A percentile compares a stretch with the other conserved stretches of the same genome.
Conservation (phyloP, 495 filamentous ascomycete species). For the Lichina pygmaea region DNA sequence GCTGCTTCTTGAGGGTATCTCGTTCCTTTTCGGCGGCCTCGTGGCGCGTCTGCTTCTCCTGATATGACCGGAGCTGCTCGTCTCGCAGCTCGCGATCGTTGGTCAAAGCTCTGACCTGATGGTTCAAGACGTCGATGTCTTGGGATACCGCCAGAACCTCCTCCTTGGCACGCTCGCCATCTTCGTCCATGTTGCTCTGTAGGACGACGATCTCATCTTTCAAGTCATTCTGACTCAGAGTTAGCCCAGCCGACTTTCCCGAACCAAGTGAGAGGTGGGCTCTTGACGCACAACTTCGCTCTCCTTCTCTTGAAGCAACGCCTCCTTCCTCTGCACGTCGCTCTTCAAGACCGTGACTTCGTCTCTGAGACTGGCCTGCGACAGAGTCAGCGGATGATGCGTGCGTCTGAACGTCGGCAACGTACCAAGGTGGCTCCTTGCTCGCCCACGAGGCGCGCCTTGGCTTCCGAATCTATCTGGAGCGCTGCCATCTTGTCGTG, state of each 20-base stretch:
- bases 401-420: not conserved
- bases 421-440: not conserved
- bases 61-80: not conserved
- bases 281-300: not conserved
- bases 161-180: conserved; percentile 32
- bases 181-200: conserved; percentile 48
- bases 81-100: not conserved
- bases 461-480: not conserved
- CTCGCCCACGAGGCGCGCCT: not conserved
- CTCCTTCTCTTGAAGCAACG: not conserved
- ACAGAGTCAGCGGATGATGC: too few relatives aligned
- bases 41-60: not conserved
- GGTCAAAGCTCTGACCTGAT: conserved; percentile 1
- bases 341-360: not conserved
- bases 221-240: conserved; percentile 14
- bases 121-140: conserved; percentile 1
- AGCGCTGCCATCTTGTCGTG: not conserved
- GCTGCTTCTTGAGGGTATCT: not conserved
- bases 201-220: conserved; percentile 62
- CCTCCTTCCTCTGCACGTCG: not conserved
- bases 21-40: conserved; percentile 7
- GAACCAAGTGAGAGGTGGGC: not conserved
- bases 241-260: not conserved
- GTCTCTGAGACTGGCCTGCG: not conserved
- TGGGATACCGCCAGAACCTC: conserved; percentile 14